Evolutionary conservation across 2,329 filamentous ascomycete species (phyloP).

Genomic region (Fusarium devonianum): DNA sequence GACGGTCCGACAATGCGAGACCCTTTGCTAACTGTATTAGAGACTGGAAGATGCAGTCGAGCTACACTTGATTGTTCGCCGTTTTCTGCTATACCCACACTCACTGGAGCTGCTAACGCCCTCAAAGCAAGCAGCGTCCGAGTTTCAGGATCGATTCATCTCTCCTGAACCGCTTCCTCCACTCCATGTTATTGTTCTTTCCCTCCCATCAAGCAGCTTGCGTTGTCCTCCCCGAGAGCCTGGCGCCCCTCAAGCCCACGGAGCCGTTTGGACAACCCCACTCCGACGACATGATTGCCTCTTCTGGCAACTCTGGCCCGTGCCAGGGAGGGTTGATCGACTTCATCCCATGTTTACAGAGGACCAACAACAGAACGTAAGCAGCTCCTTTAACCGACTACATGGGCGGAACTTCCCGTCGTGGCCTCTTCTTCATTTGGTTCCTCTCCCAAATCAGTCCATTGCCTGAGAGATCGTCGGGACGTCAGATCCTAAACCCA

Average conservation of each 20-base stretch:
- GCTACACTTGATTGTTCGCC: conserved; percentile 24
- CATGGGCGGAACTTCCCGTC: conserved; percentile 34
- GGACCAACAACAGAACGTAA: conserved; percentile 23
- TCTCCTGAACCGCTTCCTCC: conserved; percentile 24
- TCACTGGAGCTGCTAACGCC: conserved; percentile 13
- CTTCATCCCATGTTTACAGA: conserved; percentile 33
- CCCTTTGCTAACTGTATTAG: conserved; percentile 14
- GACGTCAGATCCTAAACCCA: conserved; percentile 36
- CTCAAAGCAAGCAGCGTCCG: conserved; percentile 20
- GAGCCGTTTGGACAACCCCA: conserved; percentile 34
- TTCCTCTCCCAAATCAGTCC: conserved; percentile 31
- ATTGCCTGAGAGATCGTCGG: conserved; percentile 34
- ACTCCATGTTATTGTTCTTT: conserved; percentile 23
- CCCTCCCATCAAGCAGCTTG: conserved; percentile 20
- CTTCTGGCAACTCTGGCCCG: conserved; percentile 38
- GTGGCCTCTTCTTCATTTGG: conserved; percentile 10
- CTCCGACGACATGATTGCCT: conserved; percentile 40
- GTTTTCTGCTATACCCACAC: conserved; percentile 17
- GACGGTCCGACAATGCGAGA: conserved; percentile 19
- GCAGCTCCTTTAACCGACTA: conserved; percentile 21
- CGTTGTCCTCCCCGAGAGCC: conserved; percentile 28
- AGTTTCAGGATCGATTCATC: conserved; percentile 26
- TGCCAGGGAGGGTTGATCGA: conserved; percentile 37
- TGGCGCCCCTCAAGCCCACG: conserved; percentile 28
- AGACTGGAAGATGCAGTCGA: no score